phyloP scores from a whole-genome alignment of 495 filamentous ascomycete genomes.

The Penicillium nucicola region DNA sequence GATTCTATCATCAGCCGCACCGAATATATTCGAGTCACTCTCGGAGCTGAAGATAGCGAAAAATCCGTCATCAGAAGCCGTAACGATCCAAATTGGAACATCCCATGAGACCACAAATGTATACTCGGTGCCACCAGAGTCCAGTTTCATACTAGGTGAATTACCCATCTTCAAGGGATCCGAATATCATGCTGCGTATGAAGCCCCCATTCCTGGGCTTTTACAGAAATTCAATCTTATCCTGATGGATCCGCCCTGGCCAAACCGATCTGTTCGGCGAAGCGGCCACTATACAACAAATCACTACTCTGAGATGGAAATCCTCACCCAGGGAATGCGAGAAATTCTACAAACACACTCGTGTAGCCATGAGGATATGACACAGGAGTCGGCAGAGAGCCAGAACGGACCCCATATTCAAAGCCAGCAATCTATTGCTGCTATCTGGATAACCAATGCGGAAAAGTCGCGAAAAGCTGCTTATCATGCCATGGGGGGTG shows the following conservation, averaged over 20 bases:
- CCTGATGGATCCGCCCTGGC: conserved; percentile 91
- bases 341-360: conserved; percentile 31
- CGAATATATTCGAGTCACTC: conserved; percentile 27
- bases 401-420: background rate
- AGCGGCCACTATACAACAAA: conserved; percentile 63
- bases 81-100: conserved; percentile 17
- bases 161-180: conserved; percentile 19
- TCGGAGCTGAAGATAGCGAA: conserved; percentile 33
- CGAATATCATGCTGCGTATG: background rate
- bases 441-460: conserved; percentile 89
- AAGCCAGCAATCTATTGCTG: conserved; percentile 37
- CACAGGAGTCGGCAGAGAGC: background rate
- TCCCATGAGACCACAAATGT: conserved; percentile 6
- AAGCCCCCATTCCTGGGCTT: conserved; percentile 26
- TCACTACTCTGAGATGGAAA: conserved; percentile 30
- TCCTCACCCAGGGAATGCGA: conserved; percentile 24
- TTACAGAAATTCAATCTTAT: conserved; percentile 67
- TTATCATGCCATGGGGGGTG: conserved; percentile 55
- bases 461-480: conserved; percentile 55
- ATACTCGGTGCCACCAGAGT: conserved; percentile 46
- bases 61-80: conserved; percentile 30
- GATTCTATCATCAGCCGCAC: conserved; percentile 31
- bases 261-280: conserved; percentile 79
- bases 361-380: conserved; percentile 3
- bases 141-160: conserved; percentile 49